Base-by-base conservation (phyloP, 2,329 filamentous ascomycete species). In the Colletotrichum graminicola region DNA sequence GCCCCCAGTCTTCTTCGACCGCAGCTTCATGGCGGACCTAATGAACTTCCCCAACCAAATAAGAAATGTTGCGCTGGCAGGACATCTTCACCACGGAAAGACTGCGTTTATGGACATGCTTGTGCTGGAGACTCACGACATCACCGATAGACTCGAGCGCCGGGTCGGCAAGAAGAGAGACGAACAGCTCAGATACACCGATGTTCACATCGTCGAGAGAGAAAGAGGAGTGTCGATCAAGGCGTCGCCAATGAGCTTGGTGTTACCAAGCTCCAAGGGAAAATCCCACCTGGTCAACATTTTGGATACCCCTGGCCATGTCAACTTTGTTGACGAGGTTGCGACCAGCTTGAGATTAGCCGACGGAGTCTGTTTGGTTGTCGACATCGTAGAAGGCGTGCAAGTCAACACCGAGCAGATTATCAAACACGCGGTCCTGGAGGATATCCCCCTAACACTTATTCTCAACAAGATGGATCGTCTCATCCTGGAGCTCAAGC, bases 21-120 rank as follows among this genome's bases (percentile, higher is more conserved):
- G 95, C 76, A 90, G 91, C 69, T 98, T 98, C 81, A 94, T 98
- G 93, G 92, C 93, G 43, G 95, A 98, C 82, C 84, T 98, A 76
- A 95, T 98, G 91, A 97, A 94, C 84, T 98, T 94, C 75, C 96
- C 96, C 21, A 93, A 97, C 18, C 95, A 98, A 82, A 95, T 94
- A 79, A 90, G 96, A 75, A 99, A 99, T 79, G 88, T 99, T 75
- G 95, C 95, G 1, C 85, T 99, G 62, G 94, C 93, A 6, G 96
- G 96, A 63, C 95, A 99, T 81, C 82, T 99, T 67, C 96, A 99
- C 80, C 96, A 99, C 82, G 96, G 96, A 76, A 99, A 99, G 86
- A 99, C 96, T 14, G 94, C 95, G 0, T 94, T 99, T 75, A 94
- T 98, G 93, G 96, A 99, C 80, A 98, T 98, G 94, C 85, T 99